These are phyloP conservation scores for Talaromyces islandicus DNA, from an alignment of 2,329 filamentous ascomycete genomes.

Conservation along the genomic window DNA sequence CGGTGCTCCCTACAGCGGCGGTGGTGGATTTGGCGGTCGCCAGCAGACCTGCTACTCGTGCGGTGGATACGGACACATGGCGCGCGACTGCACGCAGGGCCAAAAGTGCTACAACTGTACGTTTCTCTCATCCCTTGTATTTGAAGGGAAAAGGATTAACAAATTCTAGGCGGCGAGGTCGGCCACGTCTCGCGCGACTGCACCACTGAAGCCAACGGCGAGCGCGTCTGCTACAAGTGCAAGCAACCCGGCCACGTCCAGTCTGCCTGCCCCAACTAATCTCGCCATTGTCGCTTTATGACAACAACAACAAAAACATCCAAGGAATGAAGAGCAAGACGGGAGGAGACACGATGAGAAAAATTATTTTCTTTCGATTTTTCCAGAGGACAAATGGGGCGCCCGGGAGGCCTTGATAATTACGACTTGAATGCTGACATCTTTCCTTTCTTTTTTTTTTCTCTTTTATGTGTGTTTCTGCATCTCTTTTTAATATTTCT, in stretches of 20 bases:
- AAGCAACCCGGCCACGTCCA: slow-evolving; percentile 84
- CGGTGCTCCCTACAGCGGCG: slow-evolving; percentile 45
- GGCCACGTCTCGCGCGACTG: slow-evolving; percentile 95
- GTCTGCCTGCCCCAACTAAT: slow-evolving; percentile 82
- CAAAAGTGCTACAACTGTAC: slow-evolving; percentile 99
- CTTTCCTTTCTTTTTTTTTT: slow-evolving; percentile 16
- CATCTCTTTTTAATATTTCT: background rate
- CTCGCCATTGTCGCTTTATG: background rate
- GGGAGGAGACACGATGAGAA: background rate
- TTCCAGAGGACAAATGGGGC: background rate
- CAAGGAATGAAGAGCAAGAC: background rate
- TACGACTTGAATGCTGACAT: slow-evolving; percentile 19
- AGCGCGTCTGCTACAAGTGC: slow-evolving; percentile 99
- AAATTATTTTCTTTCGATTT: background rate
- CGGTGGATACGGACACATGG: slow-evolving; percentile 95
- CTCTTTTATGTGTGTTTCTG: background rate
- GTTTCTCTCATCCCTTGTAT: slow-evolving; percentile 16
- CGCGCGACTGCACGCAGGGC: slow-evolving; percentile 95
- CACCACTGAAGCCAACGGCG: slow-evolving; percentile 79
- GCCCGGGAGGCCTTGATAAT: background rate
- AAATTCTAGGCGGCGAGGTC: slow-evolving; percentile 63
- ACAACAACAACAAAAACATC: background rate
- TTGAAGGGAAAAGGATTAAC: background rate
- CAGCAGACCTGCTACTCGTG: slow-evolving; percentile 96
- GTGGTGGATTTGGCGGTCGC: slow-evolving; percentile 43